phyloP scores from a whole-genome alignment of 1,284 basidiomycete species.

The Erythrobasidium hasegawianum region DNA sequence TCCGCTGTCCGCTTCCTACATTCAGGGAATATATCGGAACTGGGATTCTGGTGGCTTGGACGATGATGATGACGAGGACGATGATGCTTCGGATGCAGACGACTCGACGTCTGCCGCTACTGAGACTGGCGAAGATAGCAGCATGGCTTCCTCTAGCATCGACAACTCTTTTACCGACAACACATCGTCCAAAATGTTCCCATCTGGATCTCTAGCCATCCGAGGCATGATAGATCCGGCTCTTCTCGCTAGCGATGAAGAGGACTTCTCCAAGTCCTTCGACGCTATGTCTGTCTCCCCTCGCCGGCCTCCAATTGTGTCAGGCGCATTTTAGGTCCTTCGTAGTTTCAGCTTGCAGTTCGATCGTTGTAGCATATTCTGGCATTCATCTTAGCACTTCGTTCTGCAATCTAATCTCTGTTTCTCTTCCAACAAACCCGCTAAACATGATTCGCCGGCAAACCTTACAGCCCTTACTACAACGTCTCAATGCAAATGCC shows the following conservation, averaged over 20 bases:
- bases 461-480: no score
- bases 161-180: conserved; percentile 16
- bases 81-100: conserved; percentile 43
- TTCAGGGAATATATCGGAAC: conserved; percentile 56
- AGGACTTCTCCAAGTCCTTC: conserved; percentile 31
- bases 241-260: conserved; percentile 17
- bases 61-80: conserved; percentile 50
- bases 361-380: background rate
- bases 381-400: no score
- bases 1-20: conserved; percentile 55
- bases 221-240: conserved; percentile 21
- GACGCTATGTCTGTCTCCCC: conserved; percentile 33
- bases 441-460: no score
- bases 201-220: conserved; percentile 9
- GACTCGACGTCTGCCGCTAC: conserved; percentile 27
- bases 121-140: conserved; percentile 38
- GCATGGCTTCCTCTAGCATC: conserved; percentile 25
- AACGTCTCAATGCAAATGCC: no score
- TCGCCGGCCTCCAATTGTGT: background rate
- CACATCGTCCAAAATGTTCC: conserved; percentile 6
- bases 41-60: conserved; percentile 49
- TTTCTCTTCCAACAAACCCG: no score
- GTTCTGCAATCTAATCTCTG: background rate
- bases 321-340: no score
- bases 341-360: no score